These are phyloP conservation scores for Saturnispora hagleri DNA, from an alignment of 805 yeast genomes.

Conservation along the genomic window DNA sequence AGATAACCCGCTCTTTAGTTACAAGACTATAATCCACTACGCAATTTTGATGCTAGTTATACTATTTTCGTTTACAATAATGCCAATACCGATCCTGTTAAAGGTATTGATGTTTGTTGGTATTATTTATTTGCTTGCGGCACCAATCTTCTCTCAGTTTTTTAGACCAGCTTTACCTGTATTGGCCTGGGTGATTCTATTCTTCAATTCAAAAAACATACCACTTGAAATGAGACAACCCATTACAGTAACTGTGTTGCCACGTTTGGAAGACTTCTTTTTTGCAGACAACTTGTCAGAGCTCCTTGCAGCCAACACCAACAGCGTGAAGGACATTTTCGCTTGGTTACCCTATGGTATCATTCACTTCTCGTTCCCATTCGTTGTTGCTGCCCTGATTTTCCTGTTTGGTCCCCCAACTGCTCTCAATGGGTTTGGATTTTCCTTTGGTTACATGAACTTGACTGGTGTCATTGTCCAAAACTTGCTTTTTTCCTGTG, in stretches of 20 bases:
- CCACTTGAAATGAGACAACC: slow-evolving; percentile 73
- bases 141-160: slow-evolving; percentile 82
- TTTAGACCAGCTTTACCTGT: slow-evolving; percentile 79
- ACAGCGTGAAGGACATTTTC: slow-evolving; percentile 58
- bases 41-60: slow-evolving; percentile 15
- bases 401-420: slow-evolving; percentile 92
- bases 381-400: slow-evolving; percentile 67
- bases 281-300: slow-evolving; percentile 89
- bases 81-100: slow-evolving; percentile 14
- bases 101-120: slow-evolving; percentile 13
- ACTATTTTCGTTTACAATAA: slow-evolving; percentile 19
- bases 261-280: slow-evolving; percentile 86
- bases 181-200: slow-evolving; percentile 77
- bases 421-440: slow-evolving; percentile 70
- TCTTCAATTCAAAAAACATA: slow-evolving; percentile 67
- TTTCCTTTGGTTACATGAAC: slow-evolving; percentile 94
- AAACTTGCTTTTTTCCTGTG: slow-evolving; percentile 71
- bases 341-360: slow-evolving; percentile 97
- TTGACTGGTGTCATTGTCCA: slow-evolving; percentile 77
- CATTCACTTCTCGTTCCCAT: slow-evolving; percentile 84
- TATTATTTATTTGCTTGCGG: slow-evolving; percentile 27
- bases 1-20: background rate
- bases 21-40: slow-evolving; percentile 12
- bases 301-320: slow-evolving; percentile 68
- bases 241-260: slow-evolving; percentile 79